phyloP scores from a whole-genome alignment of 257 asterid species.

The Penstemon eatonii region DNA sequence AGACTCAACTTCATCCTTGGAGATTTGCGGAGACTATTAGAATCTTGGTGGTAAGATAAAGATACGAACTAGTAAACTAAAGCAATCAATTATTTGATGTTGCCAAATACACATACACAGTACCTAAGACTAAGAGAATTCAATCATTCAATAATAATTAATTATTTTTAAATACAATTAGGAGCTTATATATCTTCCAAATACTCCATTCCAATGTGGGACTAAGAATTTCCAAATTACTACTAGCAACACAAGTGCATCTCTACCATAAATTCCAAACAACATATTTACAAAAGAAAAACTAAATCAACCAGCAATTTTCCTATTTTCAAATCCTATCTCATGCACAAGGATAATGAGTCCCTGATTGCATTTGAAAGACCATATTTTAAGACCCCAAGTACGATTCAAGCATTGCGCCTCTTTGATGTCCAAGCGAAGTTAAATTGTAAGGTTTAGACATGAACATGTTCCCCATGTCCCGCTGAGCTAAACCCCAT shows the following conservation, averaged over 20 bases:
- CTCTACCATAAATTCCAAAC: slow-evolving; percentile 35
- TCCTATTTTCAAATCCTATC: neutral
- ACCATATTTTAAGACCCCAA: too few relatives aligned
- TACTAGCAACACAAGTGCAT: slow-evolving; percentile 26
- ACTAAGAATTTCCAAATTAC: slow-evolving; percentile 27
- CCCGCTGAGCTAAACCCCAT: too few relatives aligned
- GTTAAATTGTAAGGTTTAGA: too few relatives aligned
- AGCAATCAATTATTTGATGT: neutral
- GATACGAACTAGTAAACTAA: too few relatives aligned
- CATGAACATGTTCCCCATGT: too few relatives aligned
- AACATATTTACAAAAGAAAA: slow-evolving; percentile 48
- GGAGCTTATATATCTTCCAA: slow-evolving; percentile 28
- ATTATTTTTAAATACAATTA: slow-evolving; percentile 28
- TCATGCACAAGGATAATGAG: slow-evolving; percentile 35
- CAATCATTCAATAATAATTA: slow-evolving; percentile 21
- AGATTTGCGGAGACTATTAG: too few relatives aligned
- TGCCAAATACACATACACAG: neutral
- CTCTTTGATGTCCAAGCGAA: too few relatives aligned
- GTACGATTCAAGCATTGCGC: too few relatives aligned
- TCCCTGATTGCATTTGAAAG: too few relatives aligned
- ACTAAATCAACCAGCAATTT: slow-evolving; percentile 34
- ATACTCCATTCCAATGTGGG: slow-evolving; percentile 32
- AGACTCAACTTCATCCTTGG: too few relatives aligned
- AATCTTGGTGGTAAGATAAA: too few relatives aligned
- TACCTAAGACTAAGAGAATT: slow-evolving; percentile 19